These are phyloP conservation scores for Acanthamoeba lenticulata DNA, from an alignment of 208 protist species.

Conservation along the genomic window DNA sequence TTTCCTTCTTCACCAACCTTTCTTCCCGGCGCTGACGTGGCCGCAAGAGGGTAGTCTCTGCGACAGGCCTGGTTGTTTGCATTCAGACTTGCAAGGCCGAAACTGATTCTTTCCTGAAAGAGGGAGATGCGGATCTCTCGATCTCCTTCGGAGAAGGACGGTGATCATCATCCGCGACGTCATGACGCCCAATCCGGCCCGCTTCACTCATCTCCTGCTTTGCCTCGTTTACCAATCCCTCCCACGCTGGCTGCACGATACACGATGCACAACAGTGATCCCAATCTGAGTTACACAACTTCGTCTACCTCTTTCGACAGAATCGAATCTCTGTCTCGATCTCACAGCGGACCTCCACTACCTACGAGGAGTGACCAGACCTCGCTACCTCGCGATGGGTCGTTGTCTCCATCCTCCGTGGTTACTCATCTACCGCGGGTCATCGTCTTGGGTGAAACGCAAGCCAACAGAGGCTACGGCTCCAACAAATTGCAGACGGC, in stretches of 20 bases:
- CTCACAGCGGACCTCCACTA: neutral
- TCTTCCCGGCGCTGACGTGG: neutral
- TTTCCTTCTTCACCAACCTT: too few species aligned
- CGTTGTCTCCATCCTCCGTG: neutral
- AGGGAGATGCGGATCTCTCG: neutral
- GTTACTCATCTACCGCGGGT: constrained; percentile 2
- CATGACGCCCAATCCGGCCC: neutral
- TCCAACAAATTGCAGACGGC: constrained; percentile 67
- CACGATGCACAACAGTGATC: neutral
- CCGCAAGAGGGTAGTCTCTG: too few species aligned
- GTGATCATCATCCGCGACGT: neutral
- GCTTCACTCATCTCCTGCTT: neutral
- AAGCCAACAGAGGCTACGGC: constrained; percentile 36
- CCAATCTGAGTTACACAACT: neutral
- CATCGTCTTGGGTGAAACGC: constrained; percentile 51
- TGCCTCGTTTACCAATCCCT: neutral
- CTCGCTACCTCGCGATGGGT: too few species aligned
- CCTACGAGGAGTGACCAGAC: too few species aligned
- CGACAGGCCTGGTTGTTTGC: too few species aligned
- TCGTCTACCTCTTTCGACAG: neutral
- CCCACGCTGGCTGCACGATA: neutral
- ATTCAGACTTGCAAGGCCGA: neutral
- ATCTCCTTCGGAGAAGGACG: neutral
- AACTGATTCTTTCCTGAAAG: neutral
- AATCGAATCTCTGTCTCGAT: neutral